phyloP scores from a whole-genome alignment of 169 alveolate species.

The Plasmodium vivax region DNA sequence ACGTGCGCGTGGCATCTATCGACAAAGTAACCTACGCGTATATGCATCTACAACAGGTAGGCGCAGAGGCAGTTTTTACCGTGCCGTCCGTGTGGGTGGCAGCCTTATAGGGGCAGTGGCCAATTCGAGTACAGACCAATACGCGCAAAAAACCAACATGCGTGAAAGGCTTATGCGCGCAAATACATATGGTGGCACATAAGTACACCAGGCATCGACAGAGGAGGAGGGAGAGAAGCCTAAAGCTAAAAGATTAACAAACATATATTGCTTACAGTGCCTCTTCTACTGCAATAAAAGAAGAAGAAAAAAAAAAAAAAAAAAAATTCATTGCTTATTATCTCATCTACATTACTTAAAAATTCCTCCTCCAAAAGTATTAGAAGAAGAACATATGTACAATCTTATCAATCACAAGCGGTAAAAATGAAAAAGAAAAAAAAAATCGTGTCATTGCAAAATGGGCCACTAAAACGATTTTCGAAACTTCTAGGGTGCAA shows the following conservation, averaged over 20 bases:
- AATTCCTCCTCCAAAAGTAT: background rate
- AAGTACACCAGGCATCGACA: background rate
- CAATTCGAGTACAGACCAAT: background rate
- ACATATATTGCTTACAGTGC: background rate
- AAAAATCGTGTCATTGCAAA: background rate
- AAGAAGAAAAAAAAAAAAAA: background rate
- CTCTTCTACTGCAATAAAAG: background rate
- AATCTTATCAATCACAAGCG: background rate
- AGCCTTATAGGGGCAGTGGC: background rate
- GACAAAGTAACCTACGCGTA: background rate
- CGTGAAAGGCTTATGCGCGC: background rate
- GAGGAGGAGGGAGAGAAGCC: background rate
- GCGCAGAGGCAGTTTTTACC: background rate
- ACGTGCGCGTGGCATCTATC: background rate
- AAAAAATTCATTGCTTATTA: background rate
- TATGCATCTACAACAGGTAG: background rate
- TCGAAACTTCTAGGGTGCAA: background rate
- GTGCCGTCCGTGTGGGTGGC: background rate
- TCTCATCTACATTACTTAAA: background rate
- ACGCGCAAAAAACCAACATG: background rate
- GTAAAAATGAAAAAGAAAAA: background rate
- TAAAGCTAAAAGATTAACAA: background rate
- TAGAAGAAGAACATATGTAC: background rate
- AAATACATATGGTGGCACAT: background rate
- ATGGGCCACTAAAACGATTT: background rate